phyloP scores from a whole-genome alignment of 139 green algal species.

The Chlorella sp. region DNA sequence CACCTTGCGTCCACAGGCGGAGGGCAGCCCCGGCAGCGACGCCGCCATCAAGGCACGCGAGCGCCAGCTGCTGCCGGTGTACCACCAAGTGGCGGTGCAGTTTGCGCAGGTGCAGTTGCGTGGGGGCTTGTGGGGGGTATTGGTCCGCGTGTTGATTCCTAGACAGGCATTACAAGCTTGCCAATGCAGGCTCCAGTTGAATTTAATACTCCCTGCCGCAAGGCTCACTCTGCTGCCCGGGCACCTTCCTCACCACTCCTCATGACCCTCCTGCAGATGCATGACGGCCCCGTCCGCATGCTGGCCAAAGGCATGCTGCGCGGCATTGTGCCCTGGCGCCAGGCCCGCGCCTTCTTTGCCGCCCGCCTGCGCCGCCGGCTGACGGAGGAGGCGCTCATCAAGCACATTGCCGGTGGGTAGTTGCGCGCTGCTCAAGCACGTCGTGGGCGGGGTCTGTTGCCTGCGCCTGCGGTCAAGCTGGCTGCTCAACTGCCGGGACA shows the following conservation, averaged over 20 bases:
- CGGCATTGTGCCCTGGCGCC: constrained; percentile 87
- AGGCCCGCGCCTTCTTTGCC: constrained; percentile 86
- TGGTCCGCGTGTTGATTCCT: neutral
- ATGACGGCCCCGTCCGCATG: constrained; percentile 97
- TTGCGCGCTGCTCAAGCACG: neutral
- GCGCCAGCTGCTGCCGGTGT: constrained; percentile 83
- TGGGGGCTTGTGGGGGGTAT: neutral
- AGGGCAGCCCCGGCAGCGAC: constrained; percentile 31
- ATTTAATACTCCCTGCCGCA: too few species aligned
- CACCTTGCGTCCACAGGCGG: constrained; percentile 15
- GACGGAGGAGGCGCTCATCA: constrained; percentile 69
- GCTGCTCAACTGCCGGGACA: neutral
- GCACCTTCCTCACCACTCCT: too few species aligned
- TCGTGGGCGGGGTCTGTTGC: too few species aligned
- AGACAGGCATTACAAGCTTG: neutral
- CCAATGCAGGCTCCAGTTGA: neutral
- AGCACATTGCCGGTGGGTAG: constrained; percentile 59
- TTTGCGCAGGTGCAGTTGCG: constrained; percentile 82
- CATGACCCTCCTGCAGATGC: constrained; percentile 64
- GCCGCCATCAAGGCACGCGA: constrained; percentile 69
- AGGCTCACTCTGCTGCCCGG: too few species aligned
- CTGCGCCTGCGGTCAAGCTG: neutral
- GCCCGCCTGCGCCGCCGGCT: constrained; percentile 79
- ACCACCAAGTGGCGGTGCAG: constrained; percentile 82
- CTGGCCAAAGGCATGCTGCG: constrained; percentile 88